Evolutionary conservation across 169 alveolate genomes (phyloP), one percentile per base, ranked within the genome.

Genomic region (Cyclospora cayetanensis): DNA sequence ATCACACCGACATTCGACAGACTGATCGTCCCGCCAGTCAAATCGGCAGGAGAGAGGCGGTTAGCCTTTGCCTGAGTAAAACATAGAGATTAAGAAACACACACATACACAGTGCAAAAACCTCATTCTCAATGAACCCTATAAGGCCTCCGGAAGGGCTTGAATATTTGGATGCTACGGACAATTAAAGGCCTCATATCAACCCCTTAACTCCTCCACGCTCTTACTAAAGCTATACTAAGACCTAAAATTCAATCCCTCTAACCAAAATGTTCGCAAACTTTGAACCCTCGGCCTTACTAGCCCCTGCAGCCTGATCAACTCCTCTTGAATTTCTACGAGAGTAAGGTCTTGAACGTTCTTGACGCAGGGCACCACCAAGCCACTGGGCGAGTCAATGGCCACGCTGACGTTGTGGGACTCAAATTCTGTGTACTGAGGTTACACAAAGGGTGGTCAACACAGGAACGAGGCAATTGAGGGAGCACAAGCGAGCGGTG

Each of bases 381-480:
- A 94, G 20, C 99, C 99, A 83, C 95, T 91, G 27, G 97, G 97
- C 7, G 98, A 95, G 85, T 97, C 99, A 65, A 98, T 96, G 5
- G 99, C 99, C 63, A 98, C 93, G 63, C 97, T 93, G 82, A 98
- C 94, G 94, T 98, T 97, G 95, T 98, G 99, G 63, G 95, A 96
- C 84, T 94, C 94, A 50, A 41, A 92, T 53, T 68, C 84, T 29
- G 93, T 68, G 82, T 92, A 92, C 94, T 91, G 80, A n/a, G n/a
- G n/a, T n/a, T n/a, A n/a, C n/a, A n/a, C n/a, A n/a, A n/a, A n/a
- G n/a, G n/a, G n/a, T n/a, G n/a, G n/a, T n/a, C n/a, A n/a, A n/a
- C n/a, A n/a, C n/a, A n/a, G n/a, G n/a, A n/a, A n/a, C n/a, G n/a
- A n/a, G n/a, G n/a, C n/a, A n/a, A n/a, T n/a, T n/a, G n/a, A n/a